phyloP scores from a whole-genome alignment of 2,329 filamentous ascomycete genomes.

The Calonectria pauciramosa region DNA sequence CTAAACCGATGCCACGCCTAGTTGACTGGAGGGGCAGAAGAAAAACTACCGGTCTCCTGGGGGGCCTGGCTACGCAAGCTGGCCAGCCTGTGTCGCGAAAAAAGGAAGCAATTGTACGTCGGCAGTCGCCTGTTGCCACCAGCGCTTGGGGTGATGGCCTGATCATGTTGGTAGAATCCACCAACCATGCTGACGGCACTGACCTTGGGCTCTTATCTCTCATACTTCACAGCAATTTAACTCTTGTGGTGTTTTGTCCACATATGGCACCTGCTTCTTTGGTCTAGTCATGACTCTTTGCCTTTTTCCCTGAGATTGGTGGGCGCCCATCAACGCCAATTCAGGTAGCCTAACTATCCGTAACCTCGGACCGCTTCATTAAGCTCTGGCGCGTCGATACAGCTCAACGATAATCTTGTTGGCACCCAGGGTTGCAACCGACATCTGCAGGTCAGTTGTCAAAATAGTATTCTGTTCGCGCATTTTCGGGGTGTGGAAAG shows the following conservation, averaged over 20 bases:
- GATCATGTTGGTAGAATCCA: slow-evolving; percentile 10
- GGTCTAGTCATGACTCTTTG: slow-evolving; percentile 13
- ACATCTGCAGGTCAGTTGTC: slow-evolving; percentile 12
- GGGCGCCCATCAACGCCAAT: slow-evolving; percentile 10
- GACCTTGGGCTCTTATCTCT: slow-evolving; percentile 24
- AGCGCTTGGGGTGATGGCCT: slow-evolving; percentile 21
- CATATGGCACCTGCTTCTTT: slow-evolving; percentile 27
- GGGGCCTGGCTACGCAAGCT: slow-evolving; percentile 4
- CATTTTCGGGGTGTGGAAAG: slow-evolving; percentile 2
- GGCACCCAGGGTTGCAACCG: slow-evolving; percentile 4
- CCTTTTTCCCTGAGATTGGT: slow-evolving; percentile 18
- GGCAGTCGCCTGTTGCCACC: slow-evolving; percentile 24
- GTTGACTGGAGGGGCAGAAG: not conserved
- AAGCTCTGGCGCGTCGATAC: slow-evolving; percentile 7
- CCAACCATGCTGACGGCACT: slow-evolving; percentile 28
- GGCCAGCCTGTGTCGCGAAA: slow-evolving; percentile 6
- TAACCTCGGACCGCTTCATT: slow-evolving; percentile 9
- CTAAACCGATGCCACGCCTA: slow-evolving; percentile 11
- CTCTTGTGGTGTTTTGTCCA: slow-evolving; percentile 19
- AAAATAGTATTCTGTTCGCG: not conserved
- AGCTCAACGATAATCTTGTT: slow-evolving; percentile 19
- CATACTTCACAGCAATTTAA: slow-evolving; percentile 9
- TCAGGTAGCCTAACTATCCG: slow-evolving; percentile 6
- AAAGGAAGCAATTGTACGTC: slow-evolving; percentile 19
- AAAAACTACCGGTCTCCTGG: slow-evolving; percentile 8